Evolutionary conservation across 1,139 yeast genomes (phyloP).

Genomic region (Casaregolazyma suthepensis): DNA sequence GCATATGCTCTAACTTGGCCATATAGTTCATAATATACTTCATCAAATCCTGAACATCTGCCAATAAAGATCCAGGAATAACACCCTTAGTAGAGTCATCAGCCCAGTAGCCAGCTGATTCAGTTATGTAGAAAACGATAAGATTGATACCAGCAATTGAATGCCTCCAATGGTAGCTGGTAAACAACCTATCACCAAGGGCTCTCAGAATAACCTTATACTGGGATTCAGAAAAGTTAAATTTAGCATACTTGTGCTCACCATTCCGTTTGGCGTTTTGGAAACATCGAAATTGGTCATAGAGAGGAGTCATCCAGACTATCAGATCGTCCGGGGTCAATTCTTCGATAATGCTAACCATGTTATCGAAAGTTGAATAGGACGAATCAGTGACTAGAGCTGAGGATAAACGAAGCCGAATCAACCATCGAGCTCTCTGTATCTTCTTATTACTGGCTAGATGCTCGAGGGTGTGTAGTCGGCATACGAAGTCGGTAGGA

Average conservation of each 20-base stretch:
- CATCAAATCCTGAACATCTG: conserved; percentile 2
- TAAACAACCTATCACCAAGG: conserved; percentile 9
- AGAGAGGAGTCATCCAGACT: conserved; percentile 2
- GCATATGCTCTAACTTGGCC: not conserved
- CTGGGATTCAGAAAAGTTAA: not conserved
- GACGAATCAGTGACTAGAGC: not conserved
- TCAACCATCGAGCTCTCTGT: conserved; percentile 4
- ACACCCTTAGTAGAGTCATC: not conserved
- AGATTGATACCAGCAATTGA: conserved; percentile 9
- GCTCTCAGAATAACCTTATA: conserved; percentile 3
- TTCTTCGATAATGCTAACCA: not conserved
- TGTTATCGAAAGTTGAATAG: not conserved
- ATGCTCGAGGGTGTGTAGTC: not conserved
- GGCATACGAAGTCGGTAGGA: not conserved
- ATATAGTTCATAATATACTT: conserved; percentile 1
- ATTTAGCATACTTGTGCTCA: not conserved
- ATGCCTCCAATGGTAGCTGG: conserved; percentile 8
- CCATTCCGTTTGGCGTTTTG: no score
- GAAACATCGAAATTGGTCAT: not conserved
- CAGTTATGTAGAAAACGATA: conserved; percentile 5
- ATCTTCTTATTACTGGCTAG: not conserved
- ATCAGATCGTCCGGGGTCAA: conserved; percentile 2
- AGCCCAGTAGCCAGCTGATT: not conserved
- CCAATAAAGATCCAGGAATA: not conserved
- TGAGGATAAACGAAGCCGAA: not conserved